phyloP scores from a whole-genome alignment of 495 filamentous ascomycete species.

The Recurvomyces mirabilis region DNA sequence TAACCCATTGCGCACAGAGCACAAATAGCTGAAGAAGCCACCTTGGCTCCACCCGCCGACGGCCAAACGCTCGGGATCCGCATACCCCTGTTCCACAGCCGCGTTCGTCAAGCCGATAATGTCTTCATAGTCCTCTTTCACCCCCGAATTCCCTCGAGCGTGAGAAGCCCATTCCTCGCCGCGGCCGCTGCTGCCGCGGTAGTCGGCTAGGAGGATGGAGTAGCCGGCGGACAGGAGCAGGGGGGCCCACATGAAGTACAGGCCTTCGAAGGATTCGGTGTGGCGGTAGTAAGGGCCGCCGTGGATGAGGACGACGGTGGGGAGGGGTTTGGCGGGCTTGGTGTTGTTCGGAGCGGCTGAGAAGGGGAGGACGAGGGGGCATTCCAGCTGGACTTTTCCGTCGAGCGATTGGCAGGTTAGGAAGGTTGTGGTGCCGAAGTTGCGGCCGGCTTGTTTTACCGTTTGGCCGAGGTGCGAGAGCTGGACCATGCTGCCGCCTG shows the following conservation, averaged over 20 bases:
- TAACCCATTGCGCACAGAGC: conserved; percentile 8
- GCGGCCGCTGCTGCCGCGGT: conserved; percentile 27
- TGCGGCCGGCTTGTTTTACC: not conserved
- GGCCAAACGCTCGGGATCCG: conserved; percentile 23
- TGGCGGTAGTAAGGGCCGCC: conserved; percentile 28
- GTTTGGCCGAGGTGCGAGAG: conserved; percentile 10
- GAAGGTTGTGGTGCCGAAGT: conserved; percentile 4
- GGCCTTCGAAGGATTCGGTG: conserved; percentile 23
- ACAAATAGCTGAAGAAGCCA: conserved; percentile 24
- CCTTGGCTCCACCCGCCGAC: conserved; percentile 29
- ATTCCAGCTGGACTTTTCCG: conserved; percentile 6
- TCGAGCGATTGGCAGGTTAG: conserved; percentile 7
- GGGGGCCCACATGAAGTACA: conserved; percentile 23
- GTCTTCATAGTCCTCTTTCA: conserved; percentile 27
- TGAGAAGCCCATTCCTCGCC: conserved; percentile 26
- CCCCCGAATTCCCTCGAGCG: conserved; percentile 19
- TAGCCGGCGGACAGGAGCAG: conserved; percentile 28
- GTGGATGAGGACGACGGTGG: conserved; percentile 29
- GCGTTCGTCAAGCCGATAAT: conserved; percentile 23
- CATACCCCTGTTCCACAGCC: conserved; percentile 24
- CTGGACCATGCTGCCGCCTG: conserved; percentile 10
- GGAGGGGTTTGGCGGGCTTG: conserved; percentile 17
- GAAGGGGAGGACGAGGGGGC: conserved; percentile 1
- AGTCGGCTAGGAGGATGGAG: conserved; percentile 27
- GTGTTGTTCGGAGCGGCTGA: not conserved